Base-by-base conservation (phyloP, 139 green algal genomes). In the Medakamo hakoo region DNA sequence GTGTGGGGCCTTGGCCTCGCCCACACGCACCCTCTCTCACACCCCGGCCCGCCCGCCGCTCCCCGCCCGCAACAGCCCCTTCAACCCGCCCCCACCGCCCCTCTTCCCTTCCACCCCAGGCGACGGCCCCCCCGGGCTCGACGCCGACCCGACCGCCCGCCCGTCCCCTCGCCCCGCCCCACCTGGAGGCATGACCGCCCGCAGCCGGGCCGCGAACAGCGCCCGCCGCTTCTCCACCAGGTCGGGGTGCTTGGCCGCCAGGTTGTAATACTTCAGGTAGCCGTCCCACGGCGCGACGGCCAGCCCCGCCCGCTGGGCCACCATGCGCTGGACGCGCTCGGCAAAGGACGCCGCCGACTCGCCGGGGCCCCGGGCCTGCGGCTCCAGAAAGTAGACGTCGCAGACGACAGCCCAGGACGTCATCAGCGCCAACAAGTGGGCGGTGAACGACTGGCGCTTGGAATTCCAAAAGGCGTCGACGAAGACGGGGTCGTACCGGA, bases 401-500 rank as follows among this genome's bases (percentile, higher is more conserved):
- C 78, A 88, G 49, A 98, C 91, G 27, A 97, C 77, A 31, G 89
- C 91, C 91, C 91, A 98, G 49, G 75, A 89, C 31, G 79, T 90
- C 91, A 98, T 95, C 58, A 97, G 76, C 60, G 85, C 85, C 27
- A 88, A 72, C 60, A 98, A 71, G 69, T 98, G 89, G 27, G 75
- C 72, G 21, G 85, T 88, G 78, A 97, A 96, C n/a, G 89, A 90
- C 78, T 95, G 82, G 2, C 74, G 63, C 63, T 79, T 80, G 66
- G 71, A 86, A 76, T 97, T 97, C 92, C 92, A 98, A 68, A 98
- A 99, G 14, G 92, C 92, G 58, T 99, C 93, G 40, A 98, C 93
- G 69, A 99, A 99, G 16, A 95, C 94, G 70, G 97, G 98, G 85
- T 99, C 97, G 86, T 99, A 99, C 81, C 96, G 96, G 74, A 98